Evolutionary conservation across 2,329 filamentous ascomycete species (phyloP), one percentile per base, ranked within the genome.

Genomic region (Aspergillus fumigatus): DNA sequence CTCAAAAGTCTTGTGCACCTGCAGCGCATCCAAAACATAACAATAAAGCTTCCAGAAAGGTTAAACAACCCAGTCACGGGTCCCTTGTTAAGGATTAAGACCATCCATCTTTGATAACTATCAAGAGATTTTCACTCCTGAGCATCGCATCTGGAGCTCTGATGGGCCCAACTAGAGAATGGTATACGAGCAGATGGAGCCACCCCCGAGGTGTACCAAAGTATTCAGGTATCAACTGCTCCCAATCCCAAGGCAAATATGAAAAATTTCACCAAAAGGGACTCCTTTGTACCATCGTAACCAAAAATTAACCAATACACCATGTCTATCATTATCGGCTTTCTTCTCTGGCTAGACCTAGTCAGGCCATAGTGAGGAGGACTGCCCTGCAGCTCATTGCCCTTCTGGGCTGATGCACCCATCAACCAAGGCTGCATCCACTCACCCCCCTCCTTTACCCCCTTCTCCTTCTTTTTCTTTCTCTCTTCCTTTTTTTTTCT

Each of bases 321-420:
- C 23, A 48, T 25, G 47, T 17, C 41, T 47, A n/a, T 35, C 19
- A 32, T 27, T 51, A 55, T 25, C 29, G n/a, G 35, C 48, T 43
- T 55, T 50, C 52, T 29, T 55, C 47, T 59, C 51, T 57, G 21
- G 43, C 43, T 47, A 47, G 43, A 47, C 43, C 43, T 7, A 47
- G 43, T 47, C 43, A 25, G 43, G 43, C 21, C 43, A 47, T 47
- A 47, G 43, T 47, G 21, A 61, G 58, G 54, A 55, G 62, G 52
- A 53, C 60, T 60, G 58, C 58, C 62, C 63, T 67, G 62, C 64
- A 62, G 59, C 64, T 62, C 61, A 61, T 61, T 67, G 55, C 64
- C 62, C 53, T 60, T 59, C 56, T 48, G 35, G 58, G 59, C 53
- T 51, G 52, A 47, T 47, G 19, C 43, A 9, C 43, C 43, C 43